phyloP scores from a whole-genome alignment of 306 rosid species.

The barrel medic (Medicago truncatula) region DNA sequence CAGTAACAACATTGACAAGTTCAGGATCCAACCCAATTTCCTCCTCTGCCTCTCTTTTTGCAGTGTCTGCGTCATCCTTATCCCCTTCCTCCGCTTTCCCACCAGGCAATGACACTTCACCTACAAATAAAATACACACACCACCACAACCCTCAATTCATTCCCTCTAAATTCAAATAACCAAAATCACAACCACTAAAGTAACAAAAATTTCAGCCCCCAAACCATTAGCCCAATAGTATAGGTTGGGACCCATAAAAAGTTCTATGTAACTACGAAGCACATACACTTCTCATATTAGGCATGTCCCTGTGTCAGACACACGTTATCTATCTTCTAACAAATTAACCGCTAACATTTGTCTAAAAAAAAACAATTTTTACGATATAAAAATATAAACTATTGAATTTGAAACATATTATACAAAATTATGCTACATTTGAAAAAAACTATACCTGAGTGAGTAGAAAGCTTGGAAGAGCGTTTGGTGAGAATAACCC shows the following conservation, averaged over 20 bases:
- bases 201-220: background rate
- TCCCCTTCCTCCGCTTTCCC: slow-evolving; percentile 95
- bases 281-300: background rate
- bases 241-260: background rate
- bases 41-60: slow-evolving; percentile 88
- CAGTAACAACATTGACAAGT: slow-evolving; percentile 75
- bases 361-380: too few relatives aligned
- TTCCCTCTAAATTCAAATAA: slow-evolving; percentile 11
- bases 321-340: background rate
- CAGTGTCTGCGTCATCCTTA: slow-evolving; percentile 86
- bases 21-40: slow-evolving; percentile 93
- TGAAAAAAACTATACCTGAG: slow-evolving; percentile 66
- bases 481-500: slow-evolving; percentile 89
- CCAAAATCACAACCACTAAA: background rate
- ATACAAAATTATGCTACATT: background rate
- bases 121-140: slow-evolving; percentile 47
- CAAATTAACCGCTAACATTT: background rate
- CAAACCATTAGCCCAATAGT: background rate
- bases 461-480: slow-evolving; percentile 77
- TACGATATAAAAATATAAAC: too few relatives aligned
- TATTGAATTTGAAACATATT: slow-evolving; percentile 41
- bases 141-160: background rate
- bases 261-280: background rate
- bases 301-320: too few relatives aligned
- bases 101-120: slow-evolving; percentile 95